Base-by-base conservation (phyloP, 2,329 filamentous ascomycete genomes). In the Xylaria sp. region DNA sequence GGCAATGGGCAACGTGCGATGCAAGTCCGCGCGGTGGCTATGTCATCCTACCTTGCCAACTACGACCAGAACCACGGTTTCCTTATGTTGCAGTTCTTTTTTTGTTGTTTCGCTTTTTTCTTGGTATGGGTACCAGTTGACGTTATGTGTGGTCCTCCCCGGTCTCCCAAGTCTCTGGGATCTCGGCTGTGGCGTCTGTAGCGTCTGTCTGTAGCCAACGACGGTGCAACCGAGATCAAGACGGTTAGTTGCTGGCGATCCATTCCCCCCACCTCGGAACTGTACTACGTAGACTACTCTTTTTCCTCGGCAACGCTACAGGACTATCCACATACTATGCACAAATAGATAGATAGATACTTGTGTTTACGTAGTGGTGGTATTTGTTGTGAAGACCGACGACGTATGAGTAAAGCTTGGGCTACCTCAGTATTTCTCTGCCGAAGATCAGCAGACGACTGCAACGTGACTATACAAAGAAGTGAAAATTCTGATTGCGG, bases 191-290 rank as follows among this genome's bases (percentile, higher is more conserved):
- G 70, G 70, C 67, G 67, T 39, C 50, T 67, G 63, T 64, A 37
- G 39, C 41, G 41, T 18, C 41, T 46, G 41, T 46, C 34, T 9
- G 34, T 37, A 44, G 25, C 46, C 48, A 59, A 55, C 52, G 52
- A 67, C 70, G 65, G 70, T 69, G 57, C 57, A 66, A 71, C 67
- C 67, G 70, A 70, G 48, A 48, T 58, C 8, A 62, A 50, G 60
- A 61, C 18, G 58, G 44, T 65, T 68, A 48, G 61, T 51, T 51
- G 37, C 34, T 41, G 50, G 41, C 59, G 55, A 66, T 69, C 55
- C 7, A 58, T 62, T 28, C 28, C 56, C 39, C 39, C 66, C 66
- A 51, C 69, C 34, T 25, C 54, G 59, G 63, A 50, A 50, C 34
- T 10, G 34, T 37, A 20, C 50, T 41, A 8, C 34, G 15, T 18